phyloP scores from a whole-genome alignment of 2,329 filamentous ascomycete species.

The Epichloe gansuensis region DNA sequence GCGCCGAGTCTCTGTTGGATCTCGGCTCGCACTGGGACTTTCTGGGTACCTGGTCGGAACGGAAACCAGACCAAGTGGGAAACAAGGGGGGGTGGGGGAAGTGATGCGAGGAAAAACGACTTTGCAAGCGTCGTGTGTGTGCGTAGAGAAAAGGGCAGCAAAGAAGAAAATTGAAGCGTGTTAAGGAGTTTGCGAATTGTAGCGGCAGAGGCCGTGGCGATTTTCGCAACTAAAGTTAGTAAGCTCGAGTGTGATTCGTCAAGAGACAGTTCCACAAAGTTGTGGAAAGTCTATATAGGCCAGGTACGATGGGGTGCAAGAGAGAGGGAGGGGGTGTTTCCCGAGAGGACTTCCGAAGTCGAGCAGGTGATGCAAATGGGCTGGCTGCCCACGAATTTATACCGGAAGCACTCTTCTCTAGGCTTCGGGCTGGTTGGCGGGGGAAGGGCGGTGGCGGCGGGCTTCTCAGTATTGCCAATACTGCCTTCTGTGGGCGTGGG shows the following conservation, averaged over 20 bases:
- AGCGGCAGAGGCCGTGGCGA: constrained; percentile 4
- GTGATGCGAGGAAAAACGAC: constrained; percentile 4
- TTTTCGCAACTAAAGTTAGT: neutral
- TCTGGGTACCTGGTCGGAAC: constrained; percentile 5
- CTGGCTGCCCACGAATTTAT: constrained; percentile 20
- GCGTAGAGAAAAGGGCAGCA: neutral
- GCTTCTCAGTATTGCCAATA: too few relatives aligned
- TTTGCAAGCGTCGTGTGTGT: neutral
- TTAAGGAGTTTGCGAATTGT: neutral
- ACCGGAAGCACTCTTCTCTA: constrained; percentile 19
- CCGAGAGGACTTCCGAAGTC: neutral
- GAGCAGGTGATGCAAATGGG: constrained; percentile 8
- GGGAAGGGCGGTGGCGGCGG: neutral
- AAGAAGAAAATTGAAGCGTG: neutral
- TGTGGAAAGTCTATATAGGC: neutral
- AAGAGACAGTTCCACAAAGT: constrained; percentile 1
- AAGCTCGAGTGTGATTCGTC: constrained; percentile 2
- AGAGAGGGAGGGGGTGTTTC: neutral
- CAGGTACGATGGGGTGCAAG: constrained; percentile 2
- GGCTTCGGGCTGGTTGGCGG: constrained; percentile 12
- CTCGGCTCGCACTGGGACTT: constrained; percentile 6
- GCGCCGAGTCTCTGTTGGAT: constrained; percentile 4
- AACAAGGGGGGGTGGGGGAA: constrained; percentile 3
- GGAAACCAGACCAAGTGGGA: constrained; percentile 2
- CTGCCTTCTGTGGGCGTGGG: neutral